A percentile compares a stretch with the other conserved stretches of the same genome.
phyloP scores from a whole-genome alignment of 2,329 filamentous ascomycete species.

The Colletotrichum horii region DNA sequence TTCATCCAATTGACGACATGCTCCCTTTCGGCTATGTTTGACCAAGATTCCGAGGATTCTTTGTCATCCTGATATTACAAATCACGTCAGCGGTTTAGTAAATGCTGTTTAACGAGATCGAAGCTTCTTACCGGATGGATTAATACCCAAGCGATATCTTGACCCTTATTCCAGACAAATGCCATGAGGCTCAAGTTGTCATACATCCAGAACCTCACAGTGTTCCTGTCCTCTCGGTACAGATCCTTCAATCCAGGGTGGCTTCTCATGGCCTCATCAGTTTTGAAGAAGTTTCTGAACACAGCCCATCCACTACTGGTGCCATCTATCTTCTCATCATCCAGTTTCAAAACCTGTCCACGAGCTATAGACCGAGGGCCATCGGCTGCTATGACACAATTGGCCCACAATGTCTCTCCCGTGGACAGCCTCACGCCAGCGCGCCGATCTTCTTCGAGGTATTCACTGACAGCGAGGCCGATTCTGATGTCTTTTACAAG shows the following conservation, averaged over 20 bases:
- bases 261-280: not conserved
- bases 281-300: not conserved
- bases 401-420: not conserved
- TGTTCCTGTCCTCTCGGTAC: not conserved
- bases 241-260: not conserved
- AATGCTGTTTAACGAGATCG: not conserved
- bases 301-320: not conserved
- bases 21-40: conserved; percentile 28
- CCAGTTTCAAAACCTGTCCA: not conserved
- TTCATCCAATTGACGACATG: conserved; percentile 56
- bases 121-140: not conserved
- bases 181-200: not conserved
- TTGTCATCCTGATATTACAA: not conserved
- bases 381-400: not conserved
- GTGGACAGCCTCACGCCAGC: not conserved
- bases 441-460: not conserved
- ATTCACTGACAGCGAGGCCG: not conserved
- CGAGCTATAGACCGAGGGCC: not conserved
- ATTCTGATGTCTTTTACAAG: not conserved
- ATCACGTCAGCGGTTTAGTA: not conserved
- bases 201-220: not conserved
- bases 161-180: not conserved
- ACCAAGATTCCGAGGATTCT: not conserved
- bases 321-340: not conserved
- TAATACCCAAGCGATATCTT: not conserved